phyloP scores from a whole-genome alignment of 306 rosid species.

The Dalbergia cultrata region DNA sequence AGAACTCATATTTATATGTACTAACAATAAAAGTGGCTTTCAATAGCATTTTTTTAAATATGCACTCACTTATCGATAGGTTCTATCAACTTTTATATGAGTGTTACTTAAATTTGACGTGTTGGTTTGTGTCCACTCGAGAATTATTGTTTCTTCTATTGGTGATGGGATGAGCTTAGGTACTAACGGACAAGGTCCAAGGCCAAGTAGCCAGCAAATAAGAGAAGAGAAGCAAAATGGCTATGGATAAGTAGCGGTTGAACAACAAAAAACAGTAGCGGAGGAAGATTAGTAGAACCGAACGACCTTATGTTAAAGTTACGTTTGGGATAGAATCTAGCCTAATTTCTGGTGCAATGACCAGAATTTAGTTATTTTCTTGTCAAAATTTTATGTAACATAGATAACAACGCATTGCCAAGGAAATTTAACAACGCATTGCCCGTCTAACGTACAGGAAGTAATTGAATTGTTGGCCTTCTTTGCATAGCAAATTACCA shows the following conservation, averaged over 20 bases:
- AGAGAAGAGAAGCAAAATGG: not conserved
- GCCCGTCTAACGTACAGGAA: too few species aligned
- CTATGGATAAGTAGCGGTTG: not conserved
- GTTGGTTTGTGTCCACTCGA: too few species aligned
- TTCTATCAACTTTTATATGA: too few species aligned
- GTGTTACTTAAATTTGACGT: too few species aligned
- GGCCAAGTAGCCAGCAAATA: not conserved
- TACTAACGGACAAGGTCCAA: not conserved
- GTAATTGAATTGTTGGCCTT: too few species aligned
- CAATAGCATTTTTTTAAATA: too few species aligned
- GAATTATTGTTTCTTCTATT: too few species aligned
- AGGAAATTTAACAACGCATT: not conserved
- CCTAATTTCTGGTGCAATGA: not conserved
- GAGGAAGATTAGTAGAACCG: not conserved
- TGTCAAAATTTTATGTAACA: not conserved
- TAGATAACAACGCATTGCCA: not conserved
- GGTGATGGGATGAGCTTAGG: not conserved
- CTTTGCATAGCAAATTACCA: too few species aligned
- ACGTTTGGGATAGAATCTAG: not conserved
- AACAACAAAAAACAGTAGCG: not conserved
- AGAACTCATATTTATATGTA: too few species aligned
- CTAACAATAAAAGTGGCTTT: too few species aligned
- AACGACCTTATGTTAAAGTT: not conserved
- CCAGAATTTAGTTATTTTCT: not conserved
- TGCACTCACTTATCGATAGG: too few species aligned